phyloP scores from a whole-genome alignment of 2,329 filamentous ascomycete genomes.

The Colletotrichum sublineola region DNA sequence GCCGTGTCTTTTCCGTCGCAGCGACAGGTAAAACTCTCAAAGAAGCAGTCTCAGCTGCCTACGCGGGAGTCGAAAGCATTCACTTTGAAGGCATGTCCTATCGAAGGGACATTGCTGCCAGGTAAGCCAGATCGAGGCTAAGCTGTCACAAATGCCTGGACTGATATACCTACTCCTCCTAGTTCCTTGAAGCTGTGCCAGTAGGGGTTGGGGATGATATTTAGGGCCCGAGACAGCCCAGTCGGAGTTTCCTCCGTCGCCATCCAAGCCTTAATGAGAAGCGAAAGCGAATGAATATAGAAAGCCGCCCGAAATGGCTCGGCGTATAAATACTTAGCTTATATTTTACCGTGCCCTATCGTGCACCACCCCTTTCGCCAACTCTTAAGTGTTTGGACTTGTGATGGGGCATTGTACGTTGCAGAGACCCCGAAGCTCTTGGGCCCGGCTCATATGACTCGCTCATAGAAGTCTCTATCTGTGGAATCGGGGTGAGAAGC shows the following conservation, averaged over 20 bases:
- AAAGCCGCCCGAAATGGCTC: slow-evolving; percentile 1
- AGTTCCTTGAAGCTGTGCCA: slow-evolving; percentile 4
- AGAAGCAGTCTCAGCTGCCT: slow-evolving; percentile 89
- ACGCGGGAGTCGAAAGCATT: slow-evolving; percentile 83
- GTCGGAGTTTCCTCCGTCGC: slow-evolving; percentile 9
- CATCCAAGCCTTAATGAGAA: background rate
- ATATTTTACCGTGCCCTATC: background rate
- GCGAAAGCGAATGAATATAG: background rate
- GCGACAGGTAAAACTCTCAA: slow-evolving; percentile 79
- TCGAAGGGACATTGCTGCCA: slow-evolving; percentile 87
- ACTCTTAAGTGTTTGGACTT: background rate
- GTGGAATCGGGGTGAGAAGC: background rate
- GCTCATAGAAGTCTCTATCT: background rate
- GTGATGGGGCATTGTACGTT: background rate
- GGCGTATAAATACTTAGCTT: background rate
- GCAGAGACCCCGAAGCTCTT: slow-evolving; percentile 5
- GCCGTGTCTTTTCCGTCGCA: slow-evolving; percentile 93
- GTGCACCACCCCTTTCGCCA: background rate
- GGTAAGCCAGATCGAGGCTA: slow-evolving; percentile 4
- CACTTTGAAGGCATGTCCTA: slow-evolving; percentile 92
- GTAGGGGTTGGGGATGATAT: slow-evolving; percentile 8
- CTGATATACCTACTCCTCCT: background rate
- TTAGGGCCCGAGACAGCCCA: background rate
- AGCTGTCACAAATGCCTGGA: background rate
- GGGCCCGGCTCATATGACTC: slow-evolving; percentile 15